Evolutionary conservation across 495 filamentous ascomycete genomes (phyloP).

Genomic region (Annulohypoxylon stygium): DNA sequence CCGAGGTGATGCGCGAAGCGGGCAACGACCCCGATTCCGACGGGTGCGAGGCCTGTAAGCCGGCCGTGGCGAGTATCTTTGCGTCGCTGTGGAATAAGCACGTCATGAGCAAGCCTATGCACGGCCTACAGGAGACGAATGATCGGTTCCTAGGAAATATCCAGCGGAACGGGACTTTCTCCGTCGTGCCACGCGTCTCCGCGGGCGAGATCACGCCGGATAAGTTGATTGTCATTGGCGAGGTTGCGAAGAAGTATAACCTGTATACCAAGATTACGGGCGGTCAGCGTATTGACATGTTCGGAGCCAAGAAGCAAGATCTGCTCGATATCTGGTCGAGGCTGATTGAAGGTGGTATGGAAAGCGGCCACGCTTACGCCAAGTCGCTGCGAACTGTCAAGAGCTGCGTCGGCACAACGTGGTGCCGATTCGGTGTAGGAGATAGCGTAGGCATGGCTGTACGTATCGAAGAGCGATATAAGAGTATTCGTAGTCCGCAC

Average conservation of each 20-base stretch:
- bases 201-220: conserved; percentile 94
- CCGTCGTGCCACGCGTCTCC: conserved; percentile 86
- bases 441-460: conserved; percentile 99
- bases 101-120: conserved; percentile 78
- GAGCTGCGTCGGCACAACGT: conserved; percentile 94
- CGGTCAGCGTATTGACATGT: conserved; percentile 96
- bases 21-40: conserved; percentile 79
- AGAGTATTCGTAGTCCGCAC: conserved; percentile 89
- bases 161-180: conserved; percentile 93
- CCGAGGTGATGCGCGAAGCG: conserved; percentile 84
- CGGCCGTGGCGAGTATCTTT: conserved; percentile 86
- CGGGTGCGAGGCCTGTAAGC: conserved; percentile 96
- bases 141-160: conserved; percentile 95
- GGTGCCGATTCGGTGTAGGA: conserved; percentile 93
- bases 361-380: conserved; percentile 94
- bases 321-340: conserved; percentile 88
- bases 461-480: conserved; percentile 92
- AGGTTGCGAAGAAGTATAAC: conserved; percentile 88
- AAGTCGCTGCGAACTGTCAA: conserved; percentile 94
- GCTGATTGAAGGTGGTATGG: conserved; percentile 91
- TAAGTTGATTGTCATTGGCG: conserved; percentile 88
- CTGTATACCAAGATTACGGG: conserved; percentile 97
- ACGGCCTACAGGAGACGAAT: conserved; percentile 94
- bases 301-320: conserved; percentile 93
- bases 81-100: conserved; percentile 88